phyloP scores from a whole-genome alignment of 768 basidiomycete genomes.

The Termitomyces bulborhizus region DNA sequence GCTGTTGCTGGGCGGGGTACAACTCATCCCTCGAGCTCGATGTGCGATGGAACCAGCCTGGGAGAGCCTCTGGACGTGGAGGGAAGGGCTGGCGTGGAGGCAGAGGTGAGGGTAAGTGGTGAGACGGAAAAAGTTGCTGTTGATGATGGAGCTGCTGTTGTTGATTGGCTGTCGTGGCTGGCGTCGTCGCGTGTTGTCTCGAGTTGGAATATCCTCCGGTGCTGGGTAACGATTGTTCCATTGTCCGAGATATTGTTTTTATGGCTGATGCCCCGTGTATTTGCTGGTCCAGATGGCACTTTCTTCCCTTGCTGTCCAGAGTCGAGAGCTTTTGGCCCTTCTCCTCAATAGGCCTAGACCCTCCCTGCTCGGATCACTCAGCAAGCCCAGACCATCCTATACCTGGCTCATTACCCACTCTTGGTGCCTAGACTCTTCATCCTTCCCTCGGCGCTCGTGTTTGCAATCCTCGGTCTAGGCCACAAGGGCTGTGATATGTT shows the following conservation, averaged over 20 bases:
- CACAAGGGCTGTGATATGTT: too few species aligned
- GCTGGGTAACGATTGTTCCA: background rate
- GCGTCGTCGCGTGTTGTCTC: background rate
- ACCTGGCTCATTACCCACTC: too few species aligned
- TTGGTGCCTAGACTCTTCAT: too few species aligned
- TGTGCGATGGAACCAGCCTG: slow-evolving; percentile 8
- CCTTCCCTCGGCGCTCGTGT: too few species aligned
- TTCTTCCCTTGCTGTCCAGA: background rate
- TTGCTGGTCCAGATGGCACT: background rate
- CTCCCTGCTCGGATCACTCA: too few species aligned
- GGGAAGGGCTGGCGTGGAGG: background rate
- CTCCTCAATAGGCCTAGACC: background rate
- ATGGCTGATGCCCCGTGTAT: background rate
- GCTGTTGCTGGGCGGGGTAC: slow-evolving; percentile 2
- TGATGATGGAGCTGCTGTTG: background rate
- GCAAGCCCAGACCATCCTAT: too few species aligned
- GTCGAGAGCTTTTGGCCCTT: background rate
- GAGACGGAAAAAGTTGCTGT: background rate
- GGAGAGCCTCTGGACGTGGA: background rate
- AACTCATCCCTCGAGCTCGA: slow-evolving; percentile 39
- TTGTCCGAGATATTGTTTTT: background rate
- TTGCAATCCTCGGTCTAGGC: too few species aligned
- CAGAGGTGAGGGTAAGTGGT: background rate
- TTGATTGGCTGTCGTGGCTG: background rate
- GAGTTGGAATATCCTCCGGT: background rate